Evolutionary conservation across 176 grass and related monocot genomes (phyloP).

Genomic region (Zea luxurians): DNA sequence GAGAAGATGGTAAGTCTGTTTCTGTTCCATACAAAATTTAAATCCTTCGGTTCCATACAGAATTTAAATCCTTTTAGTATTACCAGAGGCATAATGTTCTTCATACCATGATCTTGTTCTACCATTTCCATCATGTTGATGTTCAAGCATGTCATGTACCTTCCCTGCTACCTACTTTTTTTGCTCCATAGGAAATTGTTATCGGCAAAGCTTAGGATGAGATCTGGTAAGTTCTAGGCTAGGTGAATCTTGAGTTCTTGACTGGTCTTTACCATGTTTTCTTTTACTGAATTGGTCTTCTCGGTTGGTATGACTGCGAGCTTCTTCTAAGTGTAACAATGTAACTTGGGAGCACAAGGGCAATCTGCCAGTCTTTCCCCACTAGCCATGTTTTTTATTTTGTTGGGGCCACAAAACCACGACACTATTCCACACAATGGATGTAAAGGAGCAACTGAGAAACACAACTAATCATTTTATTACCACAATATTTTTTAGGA

Average conservation of each 20-base stretch:
- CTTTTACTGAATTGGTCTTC: not conserved
- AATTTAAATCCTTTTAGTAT: too few relatives aligned
- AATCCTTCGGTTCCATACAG: not conserved
- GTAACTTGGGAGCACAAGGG: too few relatives aligned
- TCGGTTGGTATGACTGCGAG: too few relatives aligned
- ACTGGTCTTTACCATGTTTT: not conserved
- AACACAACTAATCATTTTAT: not conserved
- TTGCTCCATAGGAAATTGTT: not conserved
- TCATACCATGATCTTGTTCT: too few relatives aligned
- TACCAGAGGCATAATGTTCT: too few relatives aligned
- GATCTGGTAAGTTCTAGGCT: not conserved
- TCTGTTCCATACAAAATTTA: not conserved
- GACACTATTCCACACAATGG: not conserved
- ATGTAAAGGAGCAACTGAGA: not conserved
- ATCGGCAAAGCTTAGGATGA: not conserved
- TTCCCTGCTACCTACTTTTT: not conserved
- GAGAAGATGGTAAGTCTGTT: slow-evolving; percentile 66
- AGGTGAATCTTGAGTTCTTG: not conserved
- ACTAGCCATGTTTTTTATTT: too few relatives aligned
- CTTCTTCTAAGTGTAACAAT: too few relatives aligned
- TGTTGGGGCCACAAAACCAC: not conserved
- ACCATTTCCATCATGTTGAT: too few relatives aligned
- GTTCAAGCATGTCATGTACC: too few relatives aligned
- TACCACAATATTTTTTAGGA: not conserved
- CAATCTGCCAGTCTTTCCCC: too few relatives aligned